phyloP scores from a whole-genome alignment of 2,329 filamentous ascomycete species.

The Xylaria sp. region DNA sequence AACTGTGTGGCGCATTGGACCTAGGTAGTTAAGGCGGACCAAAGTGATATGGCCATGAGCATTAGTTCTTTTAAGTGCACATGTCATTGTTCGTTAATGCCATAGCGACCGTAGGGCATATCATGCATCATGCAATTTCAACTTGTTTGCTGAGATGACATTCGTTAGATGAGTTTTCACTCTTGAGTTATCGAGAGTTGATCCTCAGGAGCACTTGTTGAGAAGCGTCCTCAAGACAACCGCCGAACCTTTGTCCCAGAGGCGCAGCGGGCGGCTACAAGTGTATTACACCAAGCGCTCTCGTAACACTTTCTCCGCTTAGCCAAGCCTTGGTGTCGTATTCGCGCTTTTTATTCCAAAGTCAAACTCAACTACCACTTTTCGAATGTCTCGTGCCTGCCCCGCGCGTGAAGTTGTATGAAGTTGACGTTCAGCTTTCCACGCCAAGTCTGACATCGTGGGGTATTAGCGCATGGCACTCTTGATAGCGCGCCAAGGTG shows the following conservation, averaged over 20 bases:
- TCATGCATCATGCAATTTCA: not conserved
- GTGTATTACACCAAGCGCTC: not conserved
- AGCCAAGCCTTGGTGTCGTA: not conserved
- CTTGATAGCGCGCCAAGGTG: slow-evolving; percentile 18
- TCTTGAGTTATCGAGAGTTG: not conserved
- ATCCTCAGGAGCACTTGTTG: not conserved
- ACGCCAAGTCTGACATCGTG: slow-evolving; percentile 24
- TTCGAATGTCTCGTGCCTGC: not conserved
- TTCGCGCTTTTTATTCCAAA: too few relatives aligned
- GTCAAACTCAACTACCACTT: not conserved
- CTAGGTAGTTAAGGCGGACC: not conserved
- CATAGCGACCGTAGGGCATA: not conserved
- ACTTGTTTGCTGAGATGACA: not conserved
- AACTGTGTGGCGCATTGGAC: not conserved
- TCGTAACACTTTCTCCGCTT: not conserved
- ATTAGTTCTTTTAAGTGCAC: not conserved
- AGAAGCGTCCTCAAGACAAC: not conserved
- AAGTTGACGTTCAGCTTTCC: not conserved
- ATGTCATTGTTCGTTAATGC: not conserved
- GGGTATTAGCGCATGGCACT: slow-evolving; percentile 12
- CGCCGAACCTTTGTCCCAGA: not conserved
- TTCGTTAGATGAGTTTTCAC: not conserved
- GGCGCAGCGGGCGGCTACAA: not conserved
- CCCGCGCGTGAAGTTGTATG: not conserved
- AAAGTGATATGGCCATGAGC: too few relatives aligned